Percentiles rank a stretch among this genome's conserved stretches.
Evolutionary conservation across 805 yeast genomes (phyloP).

Genomic region (Yarrowia alimentaria): DNA sequence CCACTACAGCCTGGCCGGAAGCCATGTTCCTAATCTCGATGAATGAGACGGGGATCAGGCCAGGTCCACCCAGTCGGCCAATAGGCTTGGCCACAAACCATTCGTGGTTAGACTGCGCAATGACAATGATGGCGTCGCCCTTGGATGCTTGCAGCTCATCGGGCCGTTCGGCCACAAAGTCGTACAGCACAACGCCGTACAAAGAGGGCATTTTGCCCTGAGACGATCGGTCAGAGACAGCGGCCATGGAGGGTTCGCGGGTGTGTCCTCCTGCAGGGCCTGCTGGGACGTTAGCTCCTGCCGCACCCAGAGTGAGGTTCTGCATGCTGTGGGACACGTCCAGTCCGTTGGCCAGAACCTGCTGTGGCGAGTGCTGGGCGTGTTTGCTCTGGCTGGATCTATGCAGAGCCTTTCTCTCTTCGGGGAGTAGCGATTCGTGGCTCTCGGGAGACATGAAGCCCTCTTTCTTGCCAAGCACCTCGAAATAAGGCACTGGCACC

Average conservation of each 20-base stretch:
- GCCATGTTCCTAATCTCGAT: slow-evolving; percentile 81
- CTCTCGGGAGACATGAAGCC: not conserved
- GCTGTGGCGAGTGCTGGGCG: slow-evolving; percentile 23
- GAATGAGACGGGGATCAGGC: slow-evolving; percentile 87
- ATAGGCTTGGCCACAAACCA: slow-evolving; percentile 99
- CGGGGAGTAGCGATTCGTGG: slow-evolving; percentile 10
- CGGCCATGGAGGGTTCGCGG: slow-evolving; percentile 14
- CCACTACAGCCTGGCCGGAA: slow-evolving; percentile 57
- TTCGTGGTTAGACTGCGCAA: slow-evolving; percentile 94
- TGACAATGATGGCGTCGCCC: slow-evolving; percentile 86
- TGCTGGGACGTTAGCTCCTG: too few relatives aligned
- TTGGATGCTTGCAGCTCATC: slow-evolving; percentile 83
- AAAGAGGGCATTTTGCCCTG: slow-evolving; percentile 44
- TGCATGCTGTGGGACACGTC: slow-evolving; percentile 17
- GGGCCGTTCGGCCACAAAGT: slow-evolving; percentile 72
- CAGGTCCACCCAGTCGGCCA: slow-evolving; percentile 94
- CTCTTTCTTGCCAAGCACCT: slow-evolving; percentile 43
- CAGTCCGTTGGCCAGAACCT: slow-evolving; percentile 23
- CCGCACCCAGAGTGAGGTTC: slow-evolving; percentile 6
- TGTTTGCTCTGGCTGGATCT: slow-evolving; percentile 26
- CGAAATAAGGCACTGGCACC: slow-evolving; percentile 85
- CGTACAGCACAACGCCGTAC: slow-evolving; percentile 83
- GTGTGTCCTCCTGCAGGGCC: slow-evolving; percentile 4
- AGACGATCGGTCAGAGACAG: slow-evolving; percentile 12
- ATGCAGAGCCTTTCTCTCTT: slow-evolving; percentile 27